Evolutionary conservation across 2,329 filamentous ascomycete genomes (phyloP), one percentile per base, ranked within the genome.

Genomic region (Elsinoe ampelina): DNA sequence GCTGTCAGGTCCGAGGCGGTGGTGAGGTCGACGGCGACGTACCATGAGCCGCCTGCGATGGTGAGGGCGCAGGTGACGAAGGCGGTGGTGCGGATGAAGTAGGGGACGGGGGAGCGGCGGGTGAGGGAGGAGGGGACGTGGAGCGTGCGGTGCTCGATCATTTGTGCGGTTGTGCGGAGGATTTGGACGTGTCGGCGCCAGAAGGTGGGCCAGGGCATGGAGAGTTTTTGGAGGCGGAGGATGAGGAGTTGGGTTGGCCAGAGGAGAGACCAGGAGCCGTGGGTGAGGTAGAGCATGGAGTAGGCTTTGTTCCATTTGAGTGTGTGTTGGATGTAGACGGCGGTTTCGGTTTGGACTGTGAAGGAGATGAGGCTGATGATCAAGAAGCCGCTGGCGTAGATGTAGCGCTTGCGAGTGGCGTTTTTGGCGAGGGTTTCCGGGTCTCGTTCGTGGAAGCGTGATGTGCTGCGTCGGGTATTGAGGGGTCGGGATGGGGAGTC

Each of bases 291-390:
- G 42, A 98, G 82, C 93, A 98, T 98, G 77, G 89, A 95, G 75
- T 96, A 98, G n/a, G 93, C 89, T 76, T 98, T 98, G 74, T 95
- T 83, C 93, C 93, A 98, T 61, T 87, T 84, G 61, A 96, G 74
- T 59, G 93, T 84, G 69, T 92, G 85, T 74, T 97, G 92, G 60
- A 98, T 93, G 73, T 96, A 91, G 8, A 95, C 85, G 10, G 91
- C 92, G 55, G 95, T 89, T 77, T 97, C 92, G 2, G 93, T 97
- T 79, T 98, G 93, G 5, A 95, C 77, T 48, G 89, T 89, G 70
- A 98, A 98, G 67, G 87, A 86, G 58, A 95, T 75, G 66, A 98
- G 77, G 67, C 87, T 93, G 63, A 96, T 68, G 30, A 86, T 73
- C 59, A 98, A 78, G 71, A 96, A 96, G 63, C 90, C 81, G 54